Conservation (phyloP, 768 basidiomycete genomes). For the Brasilioporus rufonigricans region DNA sequence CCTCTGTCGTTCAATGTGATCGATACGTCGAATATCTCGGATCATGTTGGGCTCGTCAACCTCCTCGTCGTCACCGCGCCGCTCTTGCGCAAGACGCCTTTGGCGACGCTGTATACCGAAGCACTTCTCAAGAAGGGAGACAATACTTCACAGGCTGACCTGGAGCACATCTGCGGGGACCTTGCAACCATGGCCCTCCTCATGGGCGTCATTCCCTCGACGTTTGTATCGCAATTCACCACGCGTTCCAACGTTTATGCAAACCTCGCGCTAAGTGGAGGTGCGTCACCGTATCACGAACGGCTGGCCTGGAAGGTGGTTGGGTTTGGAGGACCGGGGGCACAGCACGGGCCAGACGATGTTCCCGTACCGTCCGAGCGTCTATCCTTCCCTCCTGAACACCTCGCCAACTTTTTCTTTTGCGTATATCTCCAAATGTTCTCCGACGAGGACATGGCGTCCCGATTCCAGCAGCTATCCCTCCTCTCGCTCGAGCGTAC, state of each 20-base stretch:
- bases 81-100: constrained; percentile 18
- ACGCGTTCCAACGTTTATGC: constrained; percentile 27
- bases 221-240: constrained; percentile 20
- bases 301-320: constrained; percentile 26
- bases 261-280: not conserved
- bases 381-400: constrained; percentile 10
- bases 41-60: constrained; percentile 28
- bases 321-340: not conserved
- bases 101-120: constrained; percentile 30
- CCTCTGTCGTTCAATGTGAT: constrained; percentile 32
- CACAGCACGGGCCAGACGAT: not conserved
- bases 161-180: constrained; percentile 24
- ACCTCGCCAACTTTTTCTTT: constrained; percentile 23
- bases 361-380: not conserved
- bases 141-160: constrained; percentile 10
- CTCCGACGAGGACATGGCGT: constrained; percentile 18
- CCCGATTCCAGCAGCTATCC: not conserved
- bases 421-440: constrained; percentile 28
- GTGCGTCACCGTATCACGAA: constrained; percentile 18
- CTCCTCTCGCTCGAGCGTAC: not conserved
- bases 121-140: constrained; percentile 16
- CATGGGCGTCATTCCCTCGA: constrained; percentile 25
- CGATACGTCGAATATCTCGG: constrained; percentile 31
- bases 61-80: constrained; percentile 23
- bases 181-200: constrained; percentile 24